These are phyloP conservation scores for Epithele typhae DNA, from an alignment of 768 basidiomycete species.

Conservation along the genomic window DNA sequence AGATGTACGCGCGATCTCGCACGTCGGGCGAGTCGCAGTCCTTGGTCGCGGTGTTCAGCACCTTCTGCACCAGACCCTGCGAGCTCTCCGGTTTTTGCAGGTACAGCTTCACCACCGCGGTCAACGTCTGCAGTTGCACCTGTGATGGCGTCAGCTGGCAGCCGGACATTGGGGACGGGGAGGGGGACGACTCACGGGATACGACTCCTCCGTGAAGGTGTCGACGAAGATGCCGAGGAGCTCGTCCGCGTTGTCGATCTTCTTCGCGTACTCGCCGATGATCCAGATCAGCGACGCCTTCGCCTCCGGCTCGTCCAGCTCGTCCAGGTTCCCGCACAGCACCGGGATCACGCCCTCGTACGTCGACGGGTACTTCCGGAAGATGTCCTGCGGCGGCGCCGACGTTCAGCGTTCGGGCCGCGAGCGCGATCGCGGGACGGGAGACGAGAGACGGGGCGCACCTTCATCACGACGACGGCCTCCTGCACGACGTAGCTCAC, in stretches of 20 bases:
- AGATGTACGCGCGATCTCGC: conserved; percentile 95
- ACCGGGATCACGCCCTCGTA: conserved; percentile 98
- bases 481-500: conserved; percentile 99
- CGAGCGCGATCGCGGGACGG: no score
- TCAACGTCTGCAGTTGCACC: conserved; percentile 75
- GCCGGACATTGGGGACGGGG: background rate
- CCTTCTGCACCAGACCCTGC: conserved; percentile 88
- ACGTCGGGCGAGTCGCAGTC: conserved; percentile 97
- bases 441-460: conserved; percentile 28
- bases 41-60: conserved; percentile 91
- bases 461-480: conserved; percentile 99
- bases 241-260: conserved; percentile 96
- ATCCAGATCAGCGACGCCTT: conserved; percentile 99
- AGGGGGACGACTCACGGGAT: conserved; percentile 58
- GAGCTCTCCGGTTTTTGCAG: conserved; percentile 92
- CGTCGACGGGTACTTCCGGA: conserved; percentile 92
- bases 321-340: conserved; percentile 91
- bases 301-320: conserved; percentile 96
- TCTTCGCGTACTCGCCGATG: conserved; percentile 96
- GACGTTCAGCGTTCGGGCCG: no score
- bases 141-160: conserved; percentile 1
- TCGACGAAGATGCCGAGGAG: conserved; percentile 88
- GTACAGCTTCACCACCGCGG: conserved; percentile 96
- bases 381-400: conserved; percentile 73
- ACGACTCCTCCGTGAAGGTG: conserved; percentile 89